phyloP scores from a whole-genome alignment of 2,329 filamentous ascomycete species.

The Epichloe elymi region DNA sequence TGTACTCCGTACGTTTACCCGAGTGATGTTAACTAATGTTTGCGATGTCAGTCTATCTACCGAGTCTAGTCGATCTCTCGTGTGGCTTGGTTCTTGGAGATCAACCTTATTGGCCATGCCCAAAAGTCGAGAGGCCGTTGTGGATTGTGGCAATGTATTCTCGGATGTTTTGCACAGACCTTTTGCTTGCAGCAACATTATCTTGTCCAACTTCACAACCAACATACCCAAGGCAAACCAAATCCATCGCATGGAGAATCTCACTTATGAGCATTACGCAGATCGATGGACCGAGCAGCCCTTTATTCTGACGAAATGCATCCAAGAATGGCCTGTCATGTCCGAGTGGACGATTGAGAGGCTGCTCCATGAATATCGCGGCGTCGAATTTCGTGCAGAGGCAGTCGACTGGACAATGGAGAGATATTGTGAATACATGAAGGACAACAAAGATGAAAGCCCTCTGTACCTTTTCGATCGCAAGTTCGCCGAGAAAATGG shows the following conservation, averaged over 20 bases:
- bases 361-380: slow-evolving; percentile 49
- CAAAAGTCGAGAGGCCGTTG: slow-evolving; percentile 33
- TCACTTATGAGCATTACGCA: slow-evolving; percentile 63
- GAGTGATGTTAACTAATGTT: background rate
- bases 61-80: slow-evolving; percentile 19
- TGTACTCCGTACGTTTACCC: background rate
- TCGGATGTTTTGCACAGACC: slow-evolving; percentile 85
- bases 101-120: slow-evolving; percentile 56
- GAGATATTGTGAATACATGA: slow-evolving; percentile 76
- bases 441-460: slow-evolving; percentile 67
- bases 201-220: slow-evolving; percentile 50
- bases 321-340: slow-evolving; percentile 70
- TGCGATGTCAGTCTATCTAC: slow-evolving; percentile 12
- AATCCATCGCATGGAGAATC: slow-evolving; percentile 55
- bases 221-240: slow-evolving; percentile 62
- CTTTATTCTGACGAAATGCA: slow-evolving; percentile 74
- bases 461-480: slow-evolving; percentile 89
- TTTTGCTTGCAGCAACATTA: slow-evolving; percentile 67
- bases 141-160: slow-evolving; percentile 69
- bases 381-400: slow-evolving; percentile 72
- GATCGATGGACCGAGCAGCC: slow-evolving; percentile 64
- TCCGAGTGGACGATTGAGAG: slow-evolving; percentile 58
- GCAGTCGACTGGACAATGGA: slow-evolving; percentile 81
- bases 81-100: slow-evolving; percentile 77
- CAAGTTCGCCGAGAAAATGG: slow-evolving; percentile 77